Evolutionary conservation across 768 basidiomycete genomes (phyloP), one percentile per base, ranked within the genome.

Genomic region (Leccinum truebloodii): DNA sequence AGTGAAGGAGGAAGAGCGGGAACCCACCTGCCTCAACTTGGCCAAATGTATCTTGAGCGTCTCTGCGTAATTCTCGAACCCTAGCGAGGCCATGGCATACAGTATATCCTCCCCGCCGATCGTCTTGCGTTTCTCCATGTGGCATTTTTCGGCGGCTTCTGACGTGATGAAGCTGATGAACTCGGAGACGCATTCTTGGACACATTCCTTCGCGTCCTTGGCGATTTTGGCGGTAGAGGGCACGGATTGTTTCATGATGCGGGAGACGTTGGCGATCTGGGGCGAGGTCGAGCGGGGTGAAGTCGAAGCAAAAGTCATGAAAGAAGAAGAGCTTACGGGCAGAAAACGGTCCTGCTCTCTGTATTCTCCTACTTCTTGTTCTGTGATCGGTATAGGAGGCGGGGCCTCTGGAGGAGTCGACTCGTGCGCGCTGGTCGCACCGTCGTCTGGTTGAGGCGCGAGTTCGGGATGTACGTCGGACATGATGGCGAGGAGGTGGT

Each of bases 141-240:
- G 85, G 65, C 94, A 95, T 69, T 94, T 94, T 75, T 98, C 96
- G 16, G 93, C 94, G 5, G 96, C 96, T 75, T 98, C 96, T 49
- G 89, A 92, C 30, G 95, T 97, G 78, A 98, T 94, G 82, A 98
- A 98, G 67, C 87, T 88, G 74, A 98, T 98, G 80, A 97, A 98
- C 78, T 98, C 96, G 48, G 92, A 94, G 58, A 97, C 94, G 76
- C 95, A 97, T 77, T 98, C 96, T 74, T 98, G 96, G 48, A 98
- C 94, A 76, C 93, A 95, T 77, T 98, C 96, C 73, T 98, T 98
- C 50, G 95, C 95, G 75, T 98, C 96, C 75, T 98, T 98, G 8
- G 93, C 92, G 69, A 98, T 96, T 78, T 98, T 98, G 48, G 96
- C 93, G 20, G 90, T 90, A 0, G 87, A 78, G 0, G 96, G 95